Percentiles rank a stretch among this genome's conserved stretches.
Evolutionary conservation across 139 green algal species (phyloP).

Genomic region (Ettlia oleoabundans): DNA sequence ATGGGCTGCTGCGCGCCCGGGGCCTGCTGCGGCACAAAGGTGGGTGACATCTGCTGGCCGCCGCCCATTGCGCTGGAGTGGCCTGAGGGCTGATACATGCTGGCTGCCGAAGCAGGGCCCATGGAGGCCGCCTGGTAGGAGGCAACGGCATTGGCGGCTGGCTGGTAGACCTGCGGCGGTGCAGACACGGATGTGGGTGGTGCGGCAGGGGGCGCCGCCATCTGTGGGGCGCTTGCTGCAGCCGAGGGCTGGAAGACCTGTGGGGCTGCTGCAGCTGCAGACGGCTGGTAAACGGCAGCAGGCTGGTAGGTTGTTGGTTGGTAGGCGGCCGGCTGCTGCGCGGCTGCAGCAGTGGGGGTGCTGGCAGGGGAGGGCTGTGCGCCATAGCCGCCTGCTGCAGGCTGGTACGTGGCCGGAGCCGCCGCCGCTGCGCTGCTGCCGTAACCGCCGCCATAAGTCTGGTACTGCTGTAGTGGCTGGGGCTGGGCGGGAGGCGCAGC

Average conservation of each 20-base stretch:
- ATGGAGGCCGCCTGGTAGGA: conserved; percentile 1
- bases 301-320: conserved; percentile 42
- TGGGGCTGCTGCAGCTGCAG: conserved; percentile 11
- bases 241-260: conserved; percentile 35
- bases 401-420: conserved; percentile 14
- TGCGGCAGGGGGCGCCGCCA: background rate
- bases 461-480: conserved; percentile 16
- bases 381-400: background rate
- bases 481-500: background rate
- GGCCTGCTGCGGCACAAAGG: conserved; percentile 39
- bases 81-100: background rate
- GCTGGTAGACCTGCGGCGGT: conserved; percentile 26
- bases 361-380: background rate
- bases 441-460: conserved; percentile 23
- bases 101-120: background rate
- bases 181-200: background rate
- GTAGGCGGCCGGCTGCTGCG: background rate
- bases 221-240: background rate
- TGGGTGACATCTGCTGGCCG: background rate
- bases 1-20: conserved; percentile 6
- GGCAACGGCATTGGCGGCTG: background rate
- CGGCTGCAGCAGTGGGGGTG: background rate
- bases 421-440: background rate
- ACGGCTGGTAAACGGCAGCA: conserved; percentile 35
- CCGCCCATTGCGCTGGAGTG: background rate